Percentiles rank a stretch among this genome's conserved stretches.
Conservation (phyloP, 306 rosid genomes). For the Begonia fuchsioides region DNA sequence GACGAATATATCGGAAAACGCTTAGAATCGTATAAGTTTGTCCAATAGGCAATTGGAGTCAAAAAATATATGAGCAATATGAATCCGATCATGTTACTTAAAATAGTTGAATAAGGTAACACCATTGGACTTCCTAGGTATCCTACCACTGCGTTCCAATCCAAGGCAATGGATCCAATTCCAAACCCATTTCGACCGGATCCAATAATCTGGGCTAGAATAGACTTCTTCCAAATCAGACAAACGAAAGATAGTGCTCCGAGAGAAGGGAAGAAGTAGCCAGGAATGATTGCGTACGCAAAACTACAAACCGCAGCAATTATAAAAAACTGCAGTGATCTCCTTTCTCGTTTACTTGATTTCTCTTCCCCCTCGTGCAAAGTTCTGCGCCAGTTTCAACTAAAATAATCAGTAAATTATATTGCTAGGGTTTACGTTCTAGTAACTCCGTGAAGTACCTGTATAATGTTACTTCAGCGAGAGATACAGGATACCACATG, state of each 20-base stretch:
- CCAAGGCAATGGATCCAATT: neutral
- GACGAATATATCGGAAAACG: no score
- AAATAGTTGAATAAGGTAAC: neutral
- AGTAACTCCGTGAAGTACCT: neutral
- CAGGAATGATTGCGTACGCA: neutral
- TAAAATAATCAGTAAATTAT: neutral
- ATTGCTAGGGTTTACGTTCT: neutral
- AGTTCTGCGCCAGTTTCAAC: neutral
- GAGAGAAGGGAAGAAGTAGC: neutral
- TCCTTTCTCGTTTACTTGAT: neutral
- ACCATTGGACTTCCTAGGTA: neutral
- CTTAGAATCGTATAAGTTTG: no score
- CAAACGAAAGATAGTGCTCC: neutral
- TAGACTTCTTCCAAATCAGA: neutral
- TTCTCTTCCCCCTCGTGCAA: neutral
- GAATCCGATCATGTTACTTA: neutral
- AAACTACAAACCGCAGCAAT: neutral
- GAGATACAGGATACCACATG: neutral
- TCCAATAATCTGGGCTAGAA: neutral
- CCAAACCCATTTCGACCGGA: neutral
- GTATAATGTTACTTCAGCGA: neutral
- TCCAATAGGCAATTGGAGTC: no score
- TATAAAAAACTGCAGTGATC: neutral
- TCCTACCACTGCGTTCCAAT: neutral
- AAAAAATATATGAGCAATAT: neutral